Base-by-base conservation (phyloP, 768 basidiomycete species). In the Termitomyces sp. region DNA sequence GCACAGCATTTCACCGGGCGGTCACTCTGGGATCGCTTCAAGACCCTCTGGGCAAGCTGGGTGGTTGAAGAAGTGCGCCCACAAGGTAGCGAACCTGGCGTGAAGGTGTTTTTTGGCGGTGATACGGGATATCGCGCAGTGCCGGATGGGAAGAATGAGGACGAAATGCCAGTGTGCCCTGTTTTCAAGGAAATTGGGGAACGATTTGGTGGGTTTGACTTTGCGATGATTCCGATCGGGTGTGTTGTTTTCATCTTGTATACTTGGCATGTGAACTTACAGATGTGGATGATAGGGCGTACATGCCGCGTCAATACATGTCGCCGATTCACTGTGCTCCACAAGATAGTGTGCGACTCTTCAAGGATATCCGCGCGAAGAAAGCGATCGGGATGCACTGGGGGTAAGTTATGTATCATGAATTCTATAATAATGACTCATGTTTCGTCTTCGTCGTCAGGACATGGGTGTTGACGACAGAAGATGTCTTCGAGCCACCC, bases 161-260 rank as follows among this genome's bases (percentile, higher is more conserved):
- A 80, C 1, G 69, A 71, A n/a, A 75, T 81, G 2, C 82, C 86
- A 0, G 70, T 76, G 12, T 91, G 89, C 67, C 90, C 89, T 5
- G 89, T 81, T 4, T 93, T 93, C 69, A 79, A 79, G 65, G 80
- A 87, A 68, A 86, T 93, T 51, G 90, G 89, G 2, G 74, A 81
- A 48, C 68, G 67, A 12, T 84, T 84, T 60, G 86, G 85, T 0
- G 79, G 78, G 0, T 85, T 91, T 62, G 87, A 90, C 65, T 70
- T 89, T 33, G 85, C 85, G 4, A 67, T 89, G 68, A 85, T 91
- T 57, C 88, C 89, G 0, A 88, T 88, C n/a, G 82, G 85, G 79
- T 81, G 72, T 1, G 46, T 36, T 26, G 4, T 39, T 49, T 27
- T 26, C 39, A 26, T 55, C 36, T 8, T 27, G 33, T 7, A 33